Evolutionary conservation across 2,329 filamentous ascomycete genomes (phyloP).

Genomic region (Paecilomyces variotii): DNA sequence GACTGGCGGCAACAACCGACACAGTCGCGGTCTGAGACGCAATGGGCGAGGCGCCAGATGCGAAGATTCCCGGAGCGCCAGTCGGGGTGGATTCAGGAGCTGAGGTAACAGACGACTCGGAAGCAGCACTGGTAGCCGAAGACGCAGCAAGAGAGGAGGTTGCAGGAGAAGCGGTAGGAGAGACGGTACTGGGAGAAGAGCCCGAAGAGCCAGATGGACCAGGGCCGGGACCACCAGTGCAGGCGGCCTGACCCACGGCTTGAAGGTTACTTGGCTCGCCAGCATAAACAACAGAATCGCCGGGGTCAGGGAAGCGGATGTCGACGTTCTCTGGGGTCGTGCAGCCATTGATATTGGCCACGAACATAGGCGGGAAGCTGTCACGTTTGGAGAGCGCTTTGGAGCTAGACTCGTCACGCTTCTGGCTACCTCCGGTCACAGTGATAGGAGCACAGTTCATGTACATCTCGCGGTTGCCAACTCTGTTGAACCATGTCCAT

Average conservation of each 20-base stretch:
- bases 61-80: constrained; percentile 2
- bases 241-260: too few relatives aligned
- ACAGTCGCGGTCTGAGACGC: constrained; percentile 4
- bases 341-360: constrained; percentile 63
- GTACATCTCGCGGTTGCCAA: constrained; percentile 94
- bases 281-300: too few relatives aligned
- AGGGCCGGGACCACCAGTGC: too few relatives aligned
- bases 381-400: constrained; percentile 47
- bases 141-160: too few relatives aligned
- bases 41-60: neutral
- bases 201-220: too few relatives aligned
- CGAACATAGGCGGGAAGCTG: constrained; percentile 64
- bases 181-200: too few relatives aligned
- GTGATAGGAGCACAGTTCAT: constrained; percentile 85
- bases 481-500: constrained; percentile 91
- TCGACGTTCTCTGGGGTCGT: constrained; percentile 47
- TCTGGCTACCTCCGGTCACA: constrained; percentile 47
- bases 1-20: constrained; percentile 4
- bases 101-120: constrained; percentile 2
- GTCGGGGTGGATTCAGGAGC: constrained; percentile 3
- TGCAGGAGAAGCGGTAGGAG: too few relatives aligned
- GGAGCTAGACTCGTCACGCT: constrained; percentile 29
- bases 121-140: constrained; percentile 1
- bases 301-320: constrained; percentile 61
- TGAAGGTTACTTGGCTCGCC: too few relatives aligned